These are phyloP conservation scores for Aspergillus sojae DNA, from an alignment of 2,329 filamentous ascomycete species.

Conservation along the genomic window DNA sequence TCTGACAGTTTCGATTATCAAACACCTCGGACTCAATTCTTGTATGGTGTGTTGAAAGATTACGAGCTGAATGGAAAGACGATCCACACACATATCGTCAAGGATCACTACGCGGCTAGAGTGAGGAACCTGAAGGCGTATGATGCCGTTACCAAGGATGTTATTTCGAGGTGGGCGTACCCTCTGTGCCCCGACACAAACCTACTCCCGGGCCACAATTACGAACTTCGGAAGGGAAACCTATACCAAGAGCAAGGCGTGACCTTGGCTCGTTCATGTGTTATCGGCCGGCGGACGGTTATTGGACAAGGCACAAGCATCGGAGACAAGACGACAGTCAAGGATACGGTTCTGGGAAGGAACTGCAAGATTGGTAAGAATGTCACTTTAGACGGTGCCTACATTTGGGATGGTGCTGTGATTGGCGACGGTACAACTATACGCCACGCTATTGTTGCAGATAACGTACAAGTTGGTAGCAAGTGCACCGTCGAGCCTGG, in stretches of 20 bases:
- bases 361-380: conserved; percentile 85
- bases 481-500: conserved; percentile 70
- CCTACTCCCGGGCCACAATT: conserved; percentile 74
- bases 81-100: conserved; percentile 86
- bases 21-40: conserved; percentile 80
- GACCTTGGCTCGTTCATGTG: conserved; percentile 70
- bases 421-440: conserved; percentile 76
- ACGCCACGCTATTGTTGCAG: conserved; percentile 74
- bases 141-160: conserved; percentile 82
- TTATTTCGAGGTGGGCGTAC: conserved; percentile 85
- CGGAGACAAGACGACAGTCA: conserved; percentile 70
- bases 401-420: conserved; percentile 82
- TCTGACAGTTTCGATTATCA: conserved; percentile 98
- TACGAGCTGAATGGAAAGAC: conserved; percentile 96
- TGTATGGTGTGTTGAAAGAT: conserved; percentile 92
- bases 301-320: conserved; percentile 77
- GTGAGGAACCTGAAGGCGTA: conserved; percentile 87
- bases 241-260: conserved; percentile 81
- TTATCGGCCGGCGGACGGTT: conserved; percentile 69
- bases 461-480: conserved; percentile 70
- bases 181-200: conserved; percentile 90
- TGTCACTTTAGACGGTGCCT: conserved; percentile 75
- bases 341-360: conserved; percentile 78
- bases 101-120: conserved; percentile 81
- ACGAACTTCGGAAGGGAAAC: conserved; percentile 68